Conservation (phyloP, 2,329 filamentous ascomycete species). For the Microsporum canis region DNA sequence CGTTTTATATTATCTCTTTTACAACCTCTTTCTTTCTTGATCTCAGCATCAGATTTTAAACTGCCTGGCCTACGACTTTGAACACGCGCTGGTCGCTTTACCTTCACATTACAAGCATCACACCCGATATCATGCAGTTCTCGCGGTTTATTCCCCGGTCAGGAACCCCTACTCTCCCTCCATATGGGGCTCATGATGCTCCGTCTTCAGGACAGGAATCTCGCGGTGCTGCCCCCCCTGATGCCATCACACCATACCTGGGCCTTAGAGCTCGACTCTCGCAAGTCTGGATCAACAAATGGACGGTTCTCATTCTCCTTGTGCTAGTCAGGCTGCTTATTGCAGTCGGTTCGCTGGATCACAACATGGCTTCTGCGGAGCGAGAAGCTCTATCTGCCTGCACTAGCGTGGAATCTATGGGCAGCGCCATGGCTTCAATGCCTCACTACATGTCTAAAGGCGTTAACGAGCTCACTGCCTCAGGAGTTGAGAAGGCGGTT, state of each 20-base stretch:
- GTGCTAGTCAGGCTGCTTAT: constrained; percentile 73
- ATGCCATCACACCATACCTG: constrained; percentile 77
- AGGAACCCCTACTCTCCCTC: constrained; percentile 21
- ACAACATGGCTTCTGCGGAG: constrained; percentile 65
- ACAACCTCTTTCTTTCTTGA: neutral
- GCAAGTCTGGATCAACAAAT: constrained; percentile 94
- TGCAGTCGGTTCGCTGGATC: constrained; percentile 59
- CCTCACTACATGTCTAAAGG: constrained; percentile 85
- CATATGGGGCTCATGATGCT: constrained; percentile 32
- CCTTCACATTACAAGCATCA: neutral
- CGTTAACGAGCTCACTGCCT: constrained; percentile 74
- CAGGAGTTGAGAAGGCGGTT: constrained; percentile 68
- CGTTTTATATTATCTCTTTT: neutral
- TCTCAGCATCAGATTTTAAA: neutral
- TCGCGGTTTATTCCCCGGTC: constrained; percentile 18
- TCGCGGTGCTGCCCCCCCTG: constrained; percentile 43
- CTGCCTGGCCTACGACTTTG: neutral
- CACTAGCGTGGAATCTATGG: constrained; percentile 81
- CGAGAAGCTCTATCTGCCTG: constrained; percentile 77
- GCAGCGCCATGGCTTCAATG: constrained; percentile 95
- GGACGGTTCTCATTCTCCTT: constrained; percentile 81
- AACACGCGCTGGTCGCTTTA: constrained; percentile 6
- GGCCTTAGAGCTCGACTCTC: constrained; percentile 80
- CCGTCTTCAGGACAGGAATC: constrained; percentile 35
- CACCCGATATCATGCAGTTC: constrained; percentile 22